Evolutionary conservation across 305 asterid species (phyloP), one percentile per base, ranked within the genome.

Genomic region (Solanum chacoense): DNA sequence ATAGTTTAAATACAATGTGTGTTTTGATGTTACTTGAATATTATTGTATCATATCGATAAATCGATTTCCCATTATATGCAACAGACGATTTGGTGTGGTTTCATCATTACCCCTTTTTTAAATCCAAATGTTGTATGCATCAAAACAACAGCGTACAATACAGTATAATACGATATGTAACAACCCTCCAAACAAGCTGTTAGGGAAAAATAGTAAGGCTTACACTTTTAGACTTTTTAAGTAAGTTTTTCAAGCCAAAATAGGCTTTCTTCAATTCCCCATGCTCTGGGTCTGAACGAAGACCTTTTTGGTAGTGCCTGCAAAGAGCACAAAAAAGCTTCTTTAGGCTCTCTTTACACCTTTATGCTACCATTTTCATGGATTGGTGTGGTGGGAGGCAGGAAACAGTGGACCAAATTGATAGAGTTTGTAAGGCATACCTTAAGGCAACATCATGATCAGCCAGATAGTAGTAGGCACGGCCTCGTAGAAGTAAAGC

Each of bases 221-320:
- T 90, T 91, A 95, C 99, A 89, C 97, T 94, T 93, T 95, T 95
- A 13, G 97, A 92, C 94, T 94, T 97, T 92, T 96, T 97, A 73
- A 97, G 98, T 87, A 97, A 94, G 90, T 93, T 97, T 90, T 97
- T 97, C 92, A 97, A 91, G 89, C 96, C 96, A 91, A 96, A 97
- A 93, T 97, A 97, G 31, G 98, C 95, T 93, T 95, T 97, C 93
- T 97, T 97, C 93, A 97, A 90, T 90, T 97, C 98, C 89, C 96
- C 89, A 24, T 97, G 98, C 93, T 97, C 99, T 26, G 98, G 99
- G 89, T 97, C 98, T 79, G 93, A 92, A 32, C 98, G 99, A 73
- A 97, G 99, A 90, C 99, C 99, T 91, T 93, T 96, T 92, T 96
- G 99, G 92, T 95, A 97, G 92, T 97, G 99, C 92, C 99, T 96